Base-by-base conservation (phyloP, 352 stramenopile species). In the Pythium inflatum region DNA sequence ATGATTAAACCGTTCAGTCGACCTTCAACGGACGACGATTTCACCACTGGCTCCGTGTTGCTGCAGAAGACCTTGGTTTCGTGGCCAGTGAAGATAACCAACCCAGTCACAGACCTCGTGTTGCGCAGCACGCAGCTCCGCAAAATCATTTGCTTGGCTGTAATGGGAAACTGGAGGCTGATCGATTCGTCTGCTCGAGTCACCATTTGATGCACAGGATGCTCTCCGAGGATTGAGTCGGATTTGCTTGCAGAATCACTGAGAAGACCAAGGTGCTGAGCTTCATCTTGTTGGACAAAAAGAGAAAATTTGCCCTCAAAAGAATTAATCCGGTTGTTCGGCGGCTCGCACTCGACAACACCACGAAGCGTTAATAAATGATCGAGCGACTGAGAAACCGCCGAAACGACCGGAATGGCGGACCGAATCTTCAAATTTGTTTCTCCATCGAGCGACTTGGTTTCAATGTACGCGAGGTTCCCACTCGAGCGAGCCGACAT, bases 1-100 rank as follows among this genome's bases (percentile, higher is more conserved):
- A 91, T 80, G 48, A 95, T 95, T 36, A 94, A 73, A 28, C 68
- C 57, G 48, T 94, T 94, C 12, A 94, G 68, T 16, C 83, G 81
- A 33, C 85, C 75, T 49, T 94, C 87, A 12, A 95, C 87, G 0
- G 85, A 93, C 7, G 86, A 93, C 1, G 77, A 90, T 68, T 95
- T 95, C 7, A 93, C 78, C 28, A 90, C 73, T 16, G 83, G 82
- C 18, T 91, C 81, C 7, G 81, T 90, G 58, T 92, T 92, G 70
- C 84, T 93, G 60, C 85, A 93, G 57, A 92, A 92, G 0, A 95
- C 85, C 56, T 95, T 95, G 4, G 85, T 90, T 62, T 95, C 87
- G 48, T 92, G 87, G 14, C 87, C 87, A 9, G 92, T 98, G 67
- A 98, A 97, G 45, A 98, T 75, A 36, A 97, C 89, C 57, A 97